Percentiles rank a stretch among this genome's conserved stretches.
phyloP scores from a whole-genome alignment of 331 rosid species.

The Acacia concinna region DNA sequence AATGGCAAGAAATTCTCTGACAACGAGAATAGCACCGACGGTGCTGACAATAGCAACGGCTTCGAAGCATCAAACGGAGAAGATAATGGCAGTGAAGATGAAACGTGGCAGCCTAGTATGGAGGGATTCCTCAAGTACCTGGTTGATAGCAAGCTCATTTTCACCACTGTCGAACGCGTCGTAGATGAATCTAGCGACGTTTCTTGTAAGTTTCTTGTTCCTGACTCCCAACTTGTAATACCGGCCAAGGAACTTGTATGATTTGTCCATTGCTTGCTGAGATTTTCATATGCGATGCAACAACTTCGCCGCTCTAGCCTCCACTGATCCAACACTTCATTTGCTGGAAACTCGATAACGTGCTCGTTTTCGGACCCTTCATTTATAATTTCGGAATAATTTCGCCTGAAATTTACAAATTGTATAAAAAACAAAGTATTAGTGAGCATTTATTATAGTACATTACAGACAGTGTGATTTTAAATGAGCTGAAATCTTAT shows the following conservation, averaged over 20 bases:
- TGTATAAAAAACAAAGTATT: background rate
- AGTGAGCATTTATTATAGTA: background rate
- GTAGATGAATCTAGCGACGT: constrained; percentile 72
- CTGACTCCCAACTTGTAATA: background rate
- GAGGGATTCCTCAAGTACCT: constrained; percentile 66
- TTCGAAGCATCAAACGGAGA: constrained; percentile 7
- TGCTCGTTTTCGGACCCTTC: background rate
- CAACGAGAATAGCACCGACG: background rate
- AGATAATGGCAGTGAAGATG: constrained; percentile 8
- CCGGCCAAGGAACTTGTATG: background rate
- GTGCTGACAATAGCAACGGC: background rate
- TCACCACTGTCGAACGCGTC: constrained; percentile 72
- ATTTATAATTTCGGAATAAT: background rate
- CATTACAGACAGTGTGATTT: background rate
- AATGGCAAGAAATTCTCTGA: constrained; percentile 43
- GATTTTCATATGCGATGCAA: background rate
- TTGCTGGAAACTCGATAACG: background rate
- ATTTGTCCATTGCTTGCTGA: background rate
- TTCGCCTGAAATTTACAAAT: background rate
- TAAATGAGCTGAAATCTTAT: background rate
- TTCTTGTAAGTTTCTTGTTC: constrained; percentile 49
- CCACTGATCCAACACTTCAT: background rate
- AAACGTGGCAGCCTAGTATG: constrained; percentile 64
- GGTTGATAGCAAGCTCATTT: constrained; percentile 71
- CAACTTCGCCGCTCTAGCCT: background rate